Percentiles rank a stretch among this genome's conserved stretches.
Conservation (phyloP, 345 rosid species). For the Streptanthus diversifolius region DNA sequence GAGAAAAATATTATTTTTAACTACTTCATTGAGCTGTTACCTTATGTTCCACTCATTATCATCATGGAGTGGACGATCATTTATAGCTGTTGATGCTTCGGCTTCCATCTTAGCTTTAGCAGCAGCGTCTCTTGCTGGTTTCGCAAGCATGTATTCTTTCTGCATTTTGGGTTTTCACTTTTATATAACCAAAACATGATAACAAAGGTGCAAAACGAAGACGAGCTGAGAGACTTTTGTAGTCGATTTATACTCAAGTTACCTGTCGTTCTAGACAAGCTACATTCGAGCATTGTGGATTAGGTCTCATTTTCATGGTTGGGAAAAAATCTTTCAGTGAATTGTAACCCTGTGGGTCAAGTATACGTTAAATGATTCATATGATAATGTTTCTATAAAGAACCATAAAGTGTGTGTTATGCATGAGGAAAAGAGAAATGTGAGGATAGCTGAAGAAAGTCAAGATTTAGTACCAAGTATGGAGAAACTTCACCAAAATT, state of each 20-base stretch:
- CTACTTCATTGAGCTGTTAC: conserved; percentile 34
- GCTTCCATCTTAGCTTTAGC: conserved; percentile 89
- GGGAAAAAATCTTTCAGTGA: conserved; percentile 95
- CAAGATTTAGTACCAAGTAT: conserved; percentile 58
- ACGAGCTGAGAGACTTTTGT: neutral
- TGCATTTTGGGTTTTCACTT: conserved; percentile 32
- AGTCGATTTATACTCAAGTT: conserved; percentile 12
- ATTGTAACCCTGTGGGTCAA: conserved; percentile 75
- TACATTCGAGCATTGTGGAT: conserved; percentile 86
- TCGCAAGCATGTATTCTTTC: conserved; percentile 69
- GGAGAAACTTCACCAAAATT: conserved; percentile 86
- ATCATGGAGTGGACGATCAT: conserved; percentile 62
- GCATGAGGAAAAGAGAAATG: neutral
- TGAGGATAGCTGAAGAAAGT: conserved; percentile 5
- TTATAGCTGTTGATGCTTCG: conserved; percentile 39
- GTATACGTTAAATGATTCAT: neutral
- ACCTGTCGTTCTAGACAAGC: conserved; percentile 95
- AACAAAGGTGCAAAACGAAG: conserved; percentile 10
- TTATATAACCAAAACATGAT: conserved; percentile 2
- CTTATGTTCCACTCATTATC: conserved; percentile 98
- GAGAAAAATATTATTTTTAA: neutral
- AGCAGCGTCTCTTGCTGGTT: conserved; percentile 87
- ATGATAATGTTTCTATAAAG: conserved; percentile 3
- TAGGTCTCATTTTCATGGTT: conserved; percentile 94
- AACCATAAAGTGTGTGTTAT: neutral